These are phyloP conservation scores for Tetrapisispora phaffii DNA, from an alignment of 805 yeast genomes.

Conservation along the genomic window DNA sequence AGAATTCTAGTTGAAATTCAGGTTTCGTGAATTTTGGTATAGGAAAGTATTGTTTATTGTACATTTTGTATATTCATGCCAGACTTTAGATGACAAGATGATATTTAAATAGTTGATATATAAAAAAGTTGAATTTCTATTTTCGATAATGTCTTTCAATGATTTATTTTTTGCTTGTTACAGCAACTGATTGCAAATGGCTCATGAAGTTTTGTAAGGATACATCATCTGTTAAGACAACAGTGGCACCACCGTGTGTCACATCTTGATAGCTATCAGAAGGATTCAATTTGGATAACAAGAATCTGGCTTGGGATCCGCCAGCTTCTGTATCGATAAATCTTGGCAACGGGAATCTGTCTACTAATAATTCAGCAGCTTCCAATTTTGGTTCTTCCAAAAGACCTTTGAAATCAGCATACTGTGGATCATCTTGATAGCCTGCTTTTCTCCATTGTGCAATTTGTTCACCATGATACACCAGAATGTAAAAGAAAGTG, in stretches of 20 bases:
- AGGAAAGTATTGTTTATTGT: not conserved
- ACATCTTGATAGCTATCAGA: constrained; percentile 66
- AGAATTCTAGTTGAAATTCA: too few species aligned
- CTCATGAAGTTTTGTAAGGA: constrained; percentile 90
- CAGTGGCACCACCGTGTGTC: constrained; percentile 47
- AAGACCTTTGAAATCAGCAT: constrained; percentile 75
- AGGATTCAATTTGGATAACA: constrained; percentile 90
- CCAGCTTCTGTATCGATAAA: constrained; percentile 97
- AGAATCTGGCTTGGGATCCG: constrained; percentile 95
- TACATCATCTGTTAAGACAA: constrained; percentile 94
- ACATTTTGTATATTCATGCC: not conserved
- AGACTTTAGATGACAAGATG: not conserved
- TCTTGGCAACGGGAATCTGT: constrained; percentile 95
- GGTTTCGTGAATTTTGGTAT: not conserved
- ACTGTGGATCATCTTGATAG: constrained; percentile 84
- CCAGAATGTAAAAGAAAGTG: constrained; percentile 92
- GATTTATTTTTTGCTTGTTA: constrained; percentile 23
- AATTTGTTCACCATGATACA: constrained; percentile 89
- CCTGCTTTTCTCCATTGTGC: constrained; percentile 96
- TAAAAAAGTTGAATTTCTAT: not conserved
- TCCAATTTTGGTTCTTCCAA: constrained; percentile 84
- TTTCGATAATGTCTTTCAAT: not conserved
- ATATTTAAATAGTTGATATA: not conserved
- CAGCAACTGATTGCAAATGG: constrained; percentile 87
- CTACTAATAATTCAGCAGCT: constrained; percentile 83